Percentiles rank a stretch among this genome's conserved stretches.
Conservation (phyloP, 441 rosid species). For the Erodium texanum region DNA sequence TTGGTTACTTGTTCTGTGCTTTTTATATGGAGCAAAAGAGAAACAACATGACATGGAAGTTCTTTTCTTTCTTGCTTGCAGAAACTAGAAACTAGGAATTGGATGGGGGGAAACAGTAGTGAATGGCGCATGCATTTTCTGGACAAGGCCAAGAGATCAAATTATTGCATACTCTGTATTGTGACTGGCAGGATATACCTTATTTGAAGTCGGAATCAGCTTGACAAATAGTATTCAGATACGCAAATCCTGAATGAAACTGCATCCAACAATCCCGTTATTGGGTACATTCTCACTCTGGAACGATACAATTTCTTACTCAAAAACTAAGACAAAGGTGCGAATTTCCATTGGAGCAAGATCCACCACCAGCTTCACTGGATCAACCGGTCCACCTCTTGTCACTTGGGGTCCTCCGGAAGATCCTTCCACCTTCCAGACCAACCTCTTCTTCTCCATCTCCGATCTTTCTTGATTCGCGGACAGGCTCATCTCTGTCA, state of each 20-base stretch:
- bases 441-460: slow-evolving; percentile 38
- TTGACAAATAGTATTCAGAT: background rate
- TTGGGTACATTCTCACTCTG: background rate
- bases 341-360: slow-evolving; percentile 47
- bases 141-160: too few relatives aligned
- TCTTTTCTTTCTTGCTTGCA: background rate
- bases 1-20: background rate
- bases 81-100: too few relatives aligned
- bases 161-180: too few relatives aligned
- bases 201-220: too few relatives aligned
- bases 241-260: background rate
- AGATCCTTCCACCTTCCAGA: slow-evolving; percentile 32
- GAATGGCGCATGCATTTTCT: too few relatives aligned
- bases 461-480: slow-evolving; percentile 38
- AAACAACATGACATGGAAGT: background rate
- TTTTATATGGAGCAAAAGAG: background rate
- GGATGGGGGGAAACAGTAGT: too few relatives aligned
- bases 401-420: slow-evolving; percentile 18
- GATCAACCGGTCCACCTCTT: slow-evolving; percentile 34
- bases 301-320: background rate
- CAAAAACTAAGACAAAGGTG: slow-evolving; percentile 26
- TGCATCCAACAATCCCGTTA: background rate
- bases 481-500: slow-evolving; percentile 30
- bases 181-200: too few relatives aligned
- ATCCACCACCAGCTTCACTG: slow-evolving; percentile 25